Percentiles rank a stretch among this genome's conserved stretches.
phyloP scores from a whole-genome alignment of 2,329 filamentous ascomycete species.

The Aspergillus piperis region DNA sequence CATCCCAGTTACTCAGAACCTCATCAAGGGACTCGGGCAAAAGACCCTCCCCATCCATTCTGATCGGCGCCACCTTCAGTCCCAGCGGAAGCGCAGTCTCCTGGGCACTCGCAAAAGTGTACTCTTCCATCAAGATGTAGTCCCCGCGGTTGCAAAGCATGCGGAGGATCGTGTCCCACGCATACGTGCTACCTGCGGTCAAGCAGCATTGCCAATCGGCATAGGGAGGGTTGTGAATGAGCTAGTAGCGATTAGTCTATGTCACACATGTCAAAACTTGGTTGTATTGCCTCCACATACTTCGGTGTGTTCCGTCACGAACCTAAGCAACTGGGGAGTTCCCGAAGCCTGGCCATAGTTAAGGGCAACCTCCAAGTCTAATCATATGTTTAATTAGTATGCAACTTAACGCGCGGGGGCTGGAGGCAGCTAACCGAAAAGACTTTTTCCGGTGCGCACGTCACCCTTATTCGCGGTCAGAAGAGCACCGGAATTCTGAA shows the following conservation, averaged over 20 bases:
- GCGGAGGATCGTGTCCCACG: constrained; percentile 78
- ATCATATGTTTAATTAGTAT: neutral
- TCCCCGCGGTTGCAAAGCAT: constrained; percentile 79
- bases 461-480: constrained; percentile 82
- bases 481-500: constrained; percentile 59
- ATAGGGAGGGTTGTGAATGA: constrained; percentile 84
- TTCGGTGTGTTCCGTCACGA: constrained; percentile 93
- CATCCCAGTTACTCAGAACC: constrained; percentile 67
- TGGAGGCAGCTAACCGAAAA: constrained; percentile 45
- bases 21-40: constrained; percentile 63
- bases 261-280: too few species aligned
- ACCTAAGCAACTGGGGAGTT: constrained; percentile 82
- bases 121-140: constrained; percentile 82
- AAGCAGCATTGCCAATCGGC: constrained; percentile 85
- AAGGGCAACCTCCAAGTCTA: constrained; percentile 81
- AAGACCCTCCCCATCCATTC: constrained; percentile 68
- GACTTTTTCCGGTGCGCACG: constrained; percentile 62
- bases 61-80: constrained; percentile 60
- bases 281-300: constrained; percentile 27
- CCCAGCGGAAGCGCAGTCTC: constrained; percentile 67
- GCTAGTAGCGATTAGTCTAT: constrained; percentile 37
- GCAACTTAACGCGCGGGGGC: neutral
- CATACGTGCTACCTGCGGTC: constrained; percentile 82
- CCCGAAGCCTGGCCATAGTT: constrained; percentile 92
- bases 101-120: constrained; percentile 79